Evolutionary conservation across 2,329 filamentous ascomycete species (phyloP).

Genomic region (Cercospora berteroae): DNA sequence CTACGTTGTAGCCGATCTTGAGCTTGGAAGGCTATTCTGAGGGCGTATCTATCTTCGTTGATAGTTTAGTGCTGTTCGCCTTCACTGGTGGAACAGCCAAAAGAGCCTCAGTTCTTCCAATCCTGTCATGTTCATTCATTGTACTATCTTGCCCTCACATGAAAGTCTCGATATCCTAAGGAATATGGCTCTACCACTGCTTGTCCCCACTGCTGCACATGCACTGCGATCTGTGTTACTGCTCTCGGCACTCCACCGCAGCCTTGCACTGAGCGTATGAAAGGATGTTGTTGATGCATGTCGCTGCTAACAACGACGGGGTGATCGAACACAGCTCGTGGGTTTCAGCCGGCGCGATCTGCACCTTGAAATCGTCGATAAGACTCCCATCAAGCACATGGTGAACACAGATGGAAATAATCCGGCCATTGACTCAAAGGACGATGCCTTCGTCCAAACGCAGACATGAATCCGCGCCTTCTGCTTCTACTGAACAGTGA

Average conservation of each 20-base stretch:
- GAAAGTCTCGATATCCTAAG: too few species aligned
- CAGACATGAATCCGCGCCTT: too few species aligned
- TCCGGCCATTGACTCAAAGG: too few species aligned
- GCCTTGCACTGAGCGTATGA: not conserved
- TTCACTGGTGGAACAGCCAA: constrained; percentile 35
- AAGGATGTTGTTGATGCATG: not conserved
- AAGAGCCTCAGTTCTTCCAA: constrained; percentile 35
- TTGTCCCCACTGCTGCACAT: not conserved
- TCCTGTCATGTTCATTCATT: not conserved
- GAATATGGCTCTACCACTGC: too few species aligned
- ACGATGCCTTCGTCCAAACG: too few species aligned
- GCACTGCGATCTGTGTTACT: not conserved
- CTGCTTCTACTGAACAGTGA: not conserved
- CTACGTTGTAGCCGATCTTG: not conserved
- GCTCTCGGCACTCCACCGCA: not conserved
- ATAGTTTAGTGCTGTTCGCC: constrained; percentile 31
- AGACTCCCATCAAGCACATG: too few species aligned
- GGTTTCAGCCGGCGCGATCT: too few species aligned
- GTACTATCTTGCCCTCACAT: not conserved
- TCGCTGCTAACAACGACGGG: not conserved
- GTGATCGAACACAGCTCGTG: not conserved
- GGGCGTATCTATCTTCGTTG: constrained; percentile 24
- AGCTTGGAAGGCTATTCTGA: constrained; percentile 30
- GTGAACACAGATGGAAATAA: too few species aligned
- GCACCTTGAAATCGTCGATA: too few species aligned